Percentiles rank a stretch among this genome's conserved stretches.
phyloP scores from a whole-genome alignment of 2,329 filamentous ascomycete genomes.

The Neodidymelliopsis sp. region DNA sequence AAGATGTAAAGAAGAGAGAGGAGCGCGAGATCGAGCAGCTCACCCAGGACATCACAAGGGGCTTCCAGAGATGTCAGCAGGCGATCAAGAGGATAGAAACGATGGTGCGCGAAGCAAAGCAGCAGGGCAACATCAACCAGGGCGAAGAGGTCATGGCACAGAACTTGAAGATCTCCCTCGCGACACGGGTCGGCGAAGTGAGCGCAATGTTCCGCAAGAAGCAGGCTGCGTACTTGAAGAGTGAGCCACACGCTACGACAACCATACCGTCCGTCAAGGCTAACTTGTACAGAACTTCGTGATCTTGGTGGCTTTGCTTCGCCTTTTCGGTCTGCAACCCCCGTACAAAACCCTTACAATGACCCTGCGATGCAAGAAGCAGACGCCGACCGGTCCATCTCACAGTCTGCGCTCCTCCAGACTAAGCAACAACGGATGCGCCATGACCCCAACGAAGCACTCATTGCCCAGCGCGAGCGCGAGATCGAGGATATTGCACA shows the following conservation, averaged over 20 bases:
- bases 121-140: conserved; percentile 73
- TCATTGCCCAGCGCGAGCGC: conserved; percentile 88
- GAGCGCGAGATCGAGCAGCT: conserved; percentile 89
- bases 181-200: conserved; percentile 86
- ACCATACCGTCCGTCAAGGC: not conserved
- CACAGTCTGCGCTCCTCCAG: conserved; percentile 85
- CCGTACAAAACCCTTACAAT: conserved; percentile 70
- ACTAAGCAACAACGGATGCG: conserved; percentile 69
- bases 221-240: conserved; percentile 94
- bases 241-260: conserved; percentile 57
- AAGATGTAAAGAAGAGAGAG: conserved; percentile 84
- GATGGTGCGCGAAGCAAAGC: conserved; percentile 83
- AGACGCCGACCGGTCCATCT: conserved; percentile 90
- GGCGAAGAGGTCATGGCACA: conserved; percentile 95
- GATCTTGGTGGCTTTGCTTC: conserved; percentile 57
- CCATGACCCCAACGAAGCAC: conserved; percentile 73
- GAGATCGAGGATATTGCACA: conserved; percentile 99
- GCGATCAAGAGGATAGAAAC: conserved; percentile 87
- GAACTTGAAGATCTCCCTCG: conserved; percentile 93
- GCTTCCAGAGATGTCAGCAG: conserved; percentile 88
- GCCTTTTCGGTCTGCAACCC: conserved; percentile 55
- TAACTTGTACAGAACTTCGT: conserved; percentile 49
- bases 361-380: conserved; percentile 88
- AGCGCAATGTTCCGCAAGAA: conserved; percentile 96
- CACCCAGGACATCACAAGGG: conserved; percentile 87